These are phyloP conservation scores for Eucalyptus paniculata DNA, from an alignment of 345 rosid genomes.

Conservation along the genomic window DNA sequence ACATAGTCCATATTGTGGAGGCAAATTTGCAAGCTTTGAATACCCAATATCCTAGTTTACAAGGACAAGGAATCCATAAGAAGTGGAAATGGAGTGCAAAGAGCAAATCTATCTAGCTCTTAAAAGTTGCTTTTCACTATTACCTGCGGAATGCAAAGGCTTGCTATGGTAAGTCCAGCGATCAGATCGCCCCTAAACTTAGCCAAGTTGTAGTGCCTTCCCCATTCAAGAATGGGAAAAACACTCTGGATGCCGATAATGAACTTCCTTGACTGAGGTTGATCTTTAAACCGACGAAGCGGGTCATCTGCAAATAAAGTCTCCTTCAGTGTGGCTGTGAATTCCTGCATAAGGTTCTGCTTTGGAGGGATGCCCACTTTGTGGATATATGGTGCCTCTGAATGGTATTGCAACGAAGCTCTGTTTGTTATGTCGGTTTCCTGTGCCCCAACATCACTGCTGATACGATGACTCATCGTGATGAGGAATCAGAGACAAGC, in stretches of 20 bases:
- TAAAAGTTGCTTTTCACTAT: background rate
- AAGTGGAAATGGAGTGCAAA: background rate
- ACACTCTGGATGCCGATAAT: constrained; percentile 23
- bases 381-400: background rate
- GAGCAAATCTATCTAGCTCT: background rate
- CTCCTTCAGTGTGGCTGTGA: constrained; percentile 17
- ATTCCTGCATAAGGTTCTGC: constrained; percentile 12
- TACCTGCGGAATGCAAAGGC: constrained; percentile 54
- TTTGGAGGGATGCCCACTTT: constrained; percentile 17
- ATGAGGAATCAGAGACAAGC: background rate
- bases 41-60: constrained; percentile 28
- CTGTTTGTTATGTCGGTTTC: background rate
- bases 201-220: constrained; percentile 12
- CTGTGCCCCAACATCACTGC: background rate
- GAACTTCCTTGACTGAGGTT: constrained; percentile 11
- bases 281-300: constrained; percentile 23
- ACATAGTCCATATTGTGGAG: constrained; percentile 37
- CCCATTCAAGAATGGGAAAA: constrained; percentile 37
- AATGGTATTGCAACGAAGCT: background rate
- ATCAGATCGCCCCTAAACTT: constrained; percentile 27
- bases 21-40: constrained; percentile 29
- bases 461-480: background rate
- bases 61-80: background rate
- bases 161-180: constrained; percentile 42
- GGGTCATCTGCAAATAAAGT: constrained; percentile 44